Evolutionary conservation across 164 flowering plant genomes (phyloP).

Genomic region (Chimonanthus praecox): DNA sequence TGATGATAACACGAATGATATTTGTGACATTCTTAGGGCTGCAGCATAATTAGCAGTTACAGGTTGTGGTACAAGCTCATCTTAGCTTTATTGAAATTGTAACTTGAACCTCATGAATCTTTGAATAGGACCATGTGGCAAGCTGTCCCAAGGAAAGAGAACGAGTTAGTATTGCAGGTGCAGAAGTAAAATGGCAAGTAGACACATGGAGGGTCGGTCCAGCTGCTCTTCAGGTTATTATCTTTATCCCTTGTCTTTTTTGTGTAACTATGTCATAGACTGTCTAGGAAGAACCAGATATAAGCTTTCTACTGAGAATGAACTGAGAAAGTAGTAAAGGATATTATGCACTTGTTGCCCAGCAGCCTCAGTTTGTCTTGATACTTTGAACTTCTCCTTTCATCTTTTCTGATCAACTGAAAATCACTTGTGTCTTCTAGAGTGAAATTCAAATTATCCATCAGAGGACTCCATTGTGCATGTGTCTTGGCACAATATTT

Average conservation of each 20-base stretch:
- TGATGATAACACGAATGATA: too few relatives aligned
- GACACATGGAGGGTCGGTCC: constrained; percentile 97
- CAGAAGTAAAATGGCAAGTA: constrained; percentile 76
- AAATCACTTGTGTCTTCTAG: too few relatives aligned
- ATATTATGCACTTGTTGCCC: neutral
- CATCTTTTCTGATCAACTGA: too few relatives aligned
- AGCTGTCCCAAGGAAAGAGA: constrained; percentile 81
- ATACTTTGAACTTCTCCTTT: too few relatives aligned
- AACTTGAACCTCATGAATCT: neutral
- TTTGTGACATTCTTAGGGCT: too few relatives aligned
- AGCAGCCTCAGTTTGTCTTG: neutral
- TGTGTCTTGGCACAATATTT: too few relatives aligned
- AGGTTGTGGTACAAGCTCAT: too few relatives aligned
- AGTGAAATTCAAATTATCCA: too few relatives aligned
- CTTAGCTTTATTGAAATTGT: neutral
- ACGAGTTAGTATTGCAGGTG: constrained; percentile 66
- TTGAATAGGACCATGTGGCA: constrained; percentile 80
- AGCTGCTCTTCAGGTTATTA: constrained; percentile 86
- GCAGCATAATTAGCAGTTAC: too few relatives aligned
- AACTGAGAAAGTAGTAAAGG: neutral
- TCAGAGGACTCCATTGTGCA: too few relatives aligned
- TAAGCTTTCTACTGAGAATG: neutral
- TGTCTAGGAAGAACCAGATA: neutral
- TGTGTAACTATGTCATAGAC: neutral
- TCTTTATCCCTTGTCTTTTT: constrained; percentile 11